Percentiles rank a stretch among this genome's conserved stretches.
These are phyloP conservation scores for Eucalyptus lansdowneana DNA, from an alignment of 345 rosid genomes.

Conservation along the genomic window DNA sequence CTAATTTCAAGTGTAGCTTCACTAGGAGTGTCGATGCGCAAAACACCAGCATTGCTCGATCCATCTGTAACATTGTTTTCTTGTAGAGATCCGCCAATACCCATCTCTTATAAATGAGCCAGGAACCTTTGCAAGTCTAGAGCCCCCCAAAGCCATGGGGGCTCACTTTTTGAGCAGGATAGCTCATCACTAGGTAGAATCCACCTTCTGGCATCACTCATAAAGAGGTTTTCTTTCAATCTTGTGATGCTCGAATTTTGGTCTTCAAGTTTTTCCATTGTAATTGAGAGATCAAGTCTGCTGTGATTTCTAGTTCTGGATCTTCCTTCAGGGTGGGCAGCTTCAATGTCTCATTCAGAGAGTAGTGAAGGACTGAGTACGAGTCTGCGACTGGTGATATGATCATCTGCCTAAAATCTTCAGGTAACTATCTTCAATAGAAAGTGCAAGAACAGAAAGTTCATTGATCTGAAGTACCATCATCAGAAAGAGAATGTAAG, in stretches of 20 bases:
- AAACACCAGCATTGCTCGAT: fast-evolving
- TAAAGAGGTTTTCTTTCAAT: constrained; percentile 44
- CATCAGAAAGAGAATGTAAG: background rate
- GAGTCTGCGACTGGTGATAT: constrained; percentile 7
- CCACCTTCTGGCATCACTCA: constrained; percentile 30
- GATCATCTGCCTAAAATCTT: constrained; percentile 24
- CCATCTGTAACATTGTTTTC: no score
- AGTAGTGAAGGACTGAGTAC: constrained; percentile 15
- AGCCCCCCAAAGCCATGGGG: constrained; percentile 37
- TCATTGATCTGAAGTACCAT: background rate
- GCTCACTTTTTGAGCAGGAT: constrained; percentile 5
- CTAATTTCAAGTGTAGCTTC: no score
- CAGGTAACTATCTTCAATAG: constrained; percentile 41
- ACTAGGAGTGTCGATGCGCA: no score
- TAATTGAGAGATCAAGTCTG: constrained; percentile 39
- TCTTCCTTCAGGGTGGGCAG: constrained; percentile 20
- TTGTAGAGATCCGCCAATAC: constrained; percentile 34
- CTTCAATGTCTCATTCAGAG: constrained; percentile 32
- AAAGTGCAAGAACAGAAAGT: background rate
- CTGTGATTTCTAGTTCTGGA: constrained; percentile 28
- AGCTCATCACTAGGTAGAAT: constrained; percentile 21
- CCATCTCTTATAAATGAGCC: constrained; percentile 26
- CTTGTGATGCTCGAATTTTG: constrained; percentile 31
- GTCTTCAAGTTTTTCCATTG: constrained; percentile 31
- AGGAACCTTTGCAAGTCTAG: constrained; percentile 33